phyloP scores from a whole-genome alignment of 805 yeast genomes.

The Clavispora phyllophila region DNA sequence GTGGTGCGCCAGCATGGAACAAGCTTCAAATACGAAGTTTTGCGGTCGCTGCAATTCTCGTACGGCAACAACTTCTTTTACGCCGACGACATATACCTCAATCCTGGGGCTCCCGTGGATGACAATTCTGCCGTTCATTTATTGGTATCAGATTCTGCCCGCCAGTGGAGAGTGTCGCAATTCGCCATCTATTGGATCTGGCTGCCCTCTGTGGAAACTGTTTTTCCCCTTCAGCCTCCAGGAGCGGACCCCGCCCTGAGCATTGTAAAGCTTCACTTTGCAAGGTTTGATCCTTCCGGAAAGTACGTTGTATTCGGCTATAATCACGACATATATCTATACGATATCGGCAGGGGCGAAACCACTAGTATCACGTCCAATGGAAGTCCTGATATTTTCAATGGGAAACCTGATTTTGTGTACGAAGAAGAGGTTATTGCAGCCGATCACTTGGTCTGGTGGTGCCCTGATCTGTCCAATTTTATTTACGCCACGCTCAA shows the following conservation, averaged over 20 bases:
- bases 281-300: slow-evolving; percentile 60
- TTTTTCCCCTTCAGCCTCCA: slow-evolving; percentile 32
- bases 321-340: slow-evolving; percentile 50
- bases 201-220: slow-evolving; percentile 19
- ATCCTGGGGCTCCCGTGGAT: slow-evolving; percentile 40
- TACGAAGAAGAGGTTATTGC: slow-evolving; percentile 76
- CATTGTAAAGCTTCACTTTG: slow-evolving; percentile 29
- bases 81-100: slow-evolving; percentile 30
- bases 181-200: slow-evolving; percentile 37
- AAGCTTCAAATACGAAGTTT: slow-evolving; percentile 22
- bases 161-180: slow-evolving; percentile 40
- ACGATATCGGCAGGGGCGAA: slow-evolving; percentile 24
- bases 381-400: slow-evolving; percentile 48
- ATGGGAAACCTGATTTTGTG: slow-evolving; percentile 80
- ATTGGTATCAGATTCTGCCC: slow-evolving; percentile 44
- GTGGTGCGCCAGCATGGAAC: slow-evolving; percentile 25
- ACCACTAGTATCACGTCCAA: slow-evolving; percentile 40
- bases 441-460: slow-evolving; percentile 60
- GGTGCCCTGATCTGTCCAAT: slow-evolving; percentile 60
- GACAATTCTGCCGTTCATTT: slow-evolving; percentile 42
- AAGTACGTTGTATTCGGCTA: slow-evolving; percentile 51
- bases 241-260: slow-evolving; percentile 6
- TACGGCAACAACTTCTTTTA: slow-evolving; percentile 38
- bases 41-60: slow-evolving; percentile 29
- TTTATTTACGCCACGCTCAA: slow-evolving; percentile 53